Evolutionary conservation across 768 basidiomycete genomes (phyloP), one percentile per base, ranked within the genome.

Genomic region (Boletus rufocinnamomeus): DNA sequence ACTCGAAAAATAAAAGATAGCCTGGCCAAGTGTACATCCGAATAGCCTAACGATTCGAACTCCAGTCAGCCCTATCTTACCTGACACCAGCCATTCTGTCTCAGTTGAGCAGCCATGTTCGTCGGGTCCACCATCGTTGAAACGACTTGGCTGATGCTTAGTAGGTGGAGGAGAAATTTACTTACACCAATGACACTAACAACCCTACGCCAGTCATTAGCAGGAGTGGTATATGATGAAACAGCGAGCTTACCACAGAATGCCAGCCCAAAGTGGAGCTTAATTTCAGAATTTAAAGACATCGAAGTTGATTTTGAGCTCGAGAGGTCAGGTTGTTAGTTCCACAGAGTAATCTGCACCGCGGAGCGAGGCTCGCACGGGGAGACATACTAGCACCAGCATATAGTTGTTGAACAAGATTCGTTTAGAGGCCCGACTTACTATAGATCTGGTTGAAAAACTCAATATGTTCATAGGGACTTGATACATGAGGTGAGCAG

Each of bases 11-110:
- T 64, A 64, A 50, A 59, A 52, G 6, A 49, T 30, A n/a, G 40
- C 44, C 40, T 59, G 62, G 1, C 62, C 63, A 1, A 64, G 6
- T 16, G 53, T 55, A 23, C 62, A 64, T 2, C 62, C 63, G 13
- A 52, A 59, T 21, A 64, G 30, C 53, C 62, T 64, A 14, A 16
- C 3, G 0, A n/a, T 8, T n/a, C 6, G 7, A 6, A 2, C n/a
- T 19, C 4, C 17, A 8, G 27, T 57, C 14, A 58, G 32, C 32
- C 32, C 32, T 4, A 34, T 34, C 11, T 13, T 13, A 34, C 11
- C 32, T n/a, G n/a, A n/a, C n/a, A n/a, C n/a, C n/a, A 30, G 8
- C 9, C 30, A 30, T 9, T 30, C 30, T 2, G 9, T 30, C 9
- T 30, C 30, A 30, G 1, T 7, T 30, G 8, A 1, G 30, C 30